Base-by-base conservation (phyloP, 2,329 filamentous ascomycete genomes). In the Blastomyces silverae region DNA sequence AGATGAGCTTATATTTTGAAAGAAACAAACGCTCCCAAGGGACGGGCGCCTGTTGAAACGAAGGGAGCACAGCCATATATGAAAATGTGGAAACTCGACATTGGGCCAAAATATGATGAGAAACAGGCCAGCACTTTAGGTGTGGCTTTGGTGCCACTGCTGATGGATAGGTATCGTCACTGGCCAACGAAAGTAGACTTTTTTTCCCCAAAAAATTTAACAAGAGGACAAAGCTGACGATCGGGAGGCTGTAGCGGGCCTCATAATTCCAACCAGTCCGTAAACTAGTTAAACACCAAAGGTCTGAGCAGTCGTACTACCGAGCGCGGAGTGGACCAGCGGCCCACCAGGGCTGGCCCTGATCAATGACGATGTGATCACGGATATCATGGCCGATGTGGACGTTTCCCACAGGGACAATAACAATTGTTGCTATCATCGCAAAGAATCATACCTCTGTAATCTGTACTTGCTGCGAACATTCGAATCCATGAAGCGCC, bases 21-120 rank as follows among this genome's bases (percentile, higher is more conserved):
- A 42, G 15, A 61, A 46, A 48, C 17, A 61, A 46, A 48, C 58
- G 39, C 39, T 46, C 42, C 39, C 42, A 31, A 48, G 25, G 42
- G 58, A 61, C 6, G 0, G 58, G 58, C 58, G 58, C 17, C 39
- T 61, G 58, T 48, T 34, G 58, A 48, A 61, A 61, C 58, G 37
- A 48, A 48, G 22, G 11, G 28, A 34, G 25, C 22, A 42, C 44
- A 31, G 55, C 31, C 55, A 37, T 55, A 20, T 20, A 58, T 44
- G 20, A 31, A 48, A 31, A 25, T 46, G 58, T 15, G 39, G 25
- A 48, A 20, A 61, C 44, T 50, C 25, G 58, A 6, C 42, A 61
- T 61, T 15, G 22, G 22, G 13, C 15, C 42, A 6, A 61, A 42
- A 48, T 25, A 46, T 46, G 39, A 48, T 8, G 22, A 58, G 37